Base-by-base conservation (phyloP, 164 flowering plant genomes). In the Cinnamomum micranthum region DNA sequence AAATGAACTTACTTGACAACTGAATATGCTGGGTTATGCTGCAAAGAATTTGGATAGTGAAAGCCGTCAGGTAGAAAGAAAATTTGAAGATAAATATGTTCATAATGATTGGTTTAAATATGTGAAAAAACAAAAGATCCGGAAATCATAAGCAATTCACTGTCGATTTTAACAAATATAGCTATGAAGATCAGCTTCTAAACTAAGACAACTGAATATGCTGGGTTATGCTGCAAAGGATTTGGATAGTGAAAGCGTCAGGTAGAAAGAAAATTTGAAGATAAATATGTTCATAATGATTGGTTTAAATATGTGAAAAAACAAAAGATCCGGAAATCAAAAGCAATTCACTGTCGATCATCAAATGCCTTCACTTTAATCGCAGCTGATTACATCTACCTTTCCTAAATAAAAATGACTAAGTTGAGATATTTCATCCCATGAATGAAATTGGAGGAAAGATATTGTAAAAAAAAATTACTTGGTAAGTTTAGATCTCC, bases 1-100 rank as follows among this genome's bases (percentile, higher is more conserved):
- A 73, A 68, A 50, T 72, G 1, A 25, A 84, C 93, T 85, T 77
- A 92, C 98, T 85, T 90, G 22, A 93, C 97, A 55, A 88, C 94
- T 3, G 97, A 87, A 77, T 93, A 95, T 10, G 98, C 92, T 70
- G 97, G 91, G 81, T 92, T 88, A 69, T 87, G 79, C 80, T 88
- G 90, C 82, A 91, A 74, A 2, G 98, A 97, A 83, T 95, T 93
- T 6, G 88, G 75, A 75, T 86, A 23, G 9, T 20, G 41, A 28
- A 20, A 47, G 3, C 55, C 31, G n/a, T 68, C 55, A 19, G 52
- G 33, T 35, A n/a, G 52, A 13, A 67, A 28, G n/a, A 67, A 67
- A 67, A 67, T 28, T 7, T 17, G 27, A 28, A 28, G 41, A 23
- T 24, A 64, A 24, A 64, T 64, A 23, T 25, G 28, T 55, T 55